A percentile compares a stretch with the other conserved stretches of the same genome.
Evolutionary conservation across 306 rosid genomes (phyloP).

Genomic region (Astragalus glycyphyllos): DNA sequence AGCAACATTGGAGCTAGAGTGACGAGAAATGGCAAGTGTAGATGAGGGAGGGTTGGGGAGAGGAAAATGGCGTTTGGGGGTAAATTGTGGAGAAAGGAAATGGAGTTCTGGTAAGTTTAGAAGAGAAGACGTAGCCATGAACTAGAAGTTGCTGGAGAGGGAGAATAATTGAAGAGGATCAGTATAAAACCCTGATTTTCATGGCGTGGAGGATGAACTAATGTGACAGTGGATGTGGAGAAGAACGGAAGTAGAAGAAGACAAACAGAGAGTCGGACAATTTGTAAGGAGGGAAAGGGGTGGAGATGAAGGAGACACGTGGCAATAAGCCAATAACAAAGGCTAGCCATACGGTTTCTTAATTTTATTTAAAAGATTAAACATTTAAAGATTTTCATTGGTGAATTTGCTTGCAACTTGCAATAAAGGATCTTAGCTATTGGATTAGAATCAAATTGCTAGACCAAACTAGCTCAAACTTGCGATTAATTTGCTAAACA

Average conservation of each 20-base stretch:
- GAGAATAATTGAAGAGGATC: conserved; percentile 3
- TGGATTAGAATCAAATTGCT: too few species aligned
- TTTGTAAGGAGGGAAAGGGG: conserved; percentile 41
- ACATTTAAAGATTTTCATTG: too few species aligned
- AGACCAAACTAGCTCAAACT: too few species aligned
- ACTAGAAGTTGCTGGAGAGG: not conserved
- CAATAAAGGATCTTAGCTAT: too few species aligned
- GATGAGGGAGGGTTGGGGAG: conserved; percentile 41
- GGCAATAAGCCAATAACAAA: conserved; percentile 31
- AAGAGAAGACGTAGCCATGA: conserved; percentile 59
- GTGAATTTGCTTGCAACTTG: too few species aligned
- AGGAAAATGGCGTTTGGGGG: conserved; percentile 54
- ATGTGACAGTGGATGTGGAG: conserved; percentile 15
- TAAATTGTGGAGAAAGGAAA: conserved; percentile 59
- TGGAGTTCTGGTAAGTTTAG: conserved; percentile 60
- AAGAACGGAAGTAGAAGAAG: not conserved
- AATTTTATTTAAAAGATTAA: not conserved
- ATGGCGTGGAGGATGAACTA: conserved; percentile 31
- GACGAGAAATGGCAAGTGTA: conserved; percentile 30
- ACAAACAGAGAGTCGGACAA: conserved; percentile 19
- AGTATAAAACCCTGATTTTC: conserved; percentile 47
- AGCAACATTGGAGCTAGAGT: conserved; percentile 32
- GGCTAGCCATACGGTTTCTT: conserved; percentile 18
- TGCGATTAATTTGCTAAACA: too few species aligned
- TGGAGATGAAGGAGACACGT: conserved; percentile 43